Base-by-base conservation (phyloP, 495 filamentous ascomycete species). In the Lophiostoma macrostomum region DNA sequence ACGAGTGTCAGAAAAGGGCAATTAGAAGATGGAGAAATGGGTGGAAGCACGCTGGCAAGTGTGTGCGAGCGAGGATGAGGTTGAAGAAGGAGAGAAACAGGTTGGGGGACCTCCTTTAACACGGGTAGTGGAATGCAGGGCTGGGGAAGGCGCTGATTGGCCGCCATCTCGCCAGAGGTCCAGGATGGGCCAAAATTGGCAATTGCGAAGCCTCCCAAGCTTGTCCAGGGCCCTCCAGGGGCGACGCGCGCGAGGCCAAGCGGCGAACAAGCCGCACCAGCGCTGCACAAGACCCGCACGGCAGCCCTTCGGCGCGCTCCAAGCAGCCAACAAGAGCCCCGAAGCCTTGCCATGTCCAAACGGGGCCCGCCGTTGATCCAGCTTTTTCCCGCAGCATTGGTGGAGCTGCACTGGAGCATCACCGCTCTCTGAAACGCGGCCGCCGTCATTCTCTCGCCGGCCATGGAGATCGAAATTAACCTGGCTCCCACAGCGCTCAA, bases 1-100 rank as follows among this genome's bases (percentile, higher is more conserved):
- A 50, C 45, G 53, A 50, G 53, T 57, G 53, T 57, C n/a, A 57
- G 51, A 48, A 55, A 28, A 42, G n/a, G 3, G 11, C 5, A 46
- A 54, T 46, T 54, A 46, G 38, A 37, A 36, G 40, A 35, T 46
- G 30, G 31, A 1, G 25, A 6, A 19, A 16, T 12, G 37, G 18
- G 29, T 39, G 30, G n/a, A 31, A 16, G 51, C 40, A 13, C 20
- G 23, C 24, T 12, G 16, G 20, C 11, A 24, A 24, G 14, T 35
- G 31, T 5, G 31, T 14, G 13, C 6, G 51, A 13, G 34, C 14
- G 13, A 23, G 29, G 23, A 20, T 25, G 50, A 22, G 20, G 29
- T 43, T 38, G 51, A 46, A 40, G 29, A 23, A 30, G 14, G 27
- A 43, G 22, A 40, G 13, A 39, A 50, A 41, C 13, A 8, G 52